Evolutionary conservation across 176 grass and related monocot species (phyloP), one percentile per base, ranked within the genome.

Genomic region (Pontederia paniculata): DNA sequence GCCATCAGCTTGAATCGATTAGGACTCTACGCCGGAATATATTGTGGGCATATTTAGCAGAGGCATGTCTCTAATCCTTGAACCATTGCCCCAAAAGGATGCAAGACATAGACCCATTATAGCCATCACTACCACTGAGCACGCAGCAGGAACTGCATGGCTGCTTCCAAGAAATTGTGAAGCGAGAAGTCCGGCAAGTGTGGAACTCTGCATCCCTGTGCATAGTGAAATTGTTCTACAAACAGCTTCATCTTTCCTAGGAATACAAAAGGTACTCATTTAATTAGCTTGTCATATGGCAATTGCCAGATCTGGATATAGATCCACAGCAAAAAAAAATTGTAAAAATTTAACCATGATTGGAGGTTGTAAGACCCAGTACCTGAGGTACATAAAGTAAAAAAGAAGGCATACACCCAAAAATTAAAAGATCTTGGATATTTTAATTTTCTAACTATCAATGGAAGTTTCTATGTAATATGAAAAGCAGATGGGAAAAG

Each of bases 141-240:
- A 88, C 52, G 89, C 89, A 15, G 89, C 84, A 8, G 89, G 89
- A 68, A 95, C 89, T 52, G 89, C 89, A 45, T 95, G 89, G 44
- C 72, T 95, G 42, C 63, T 81, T 69, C 89, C 89, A 22, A 95
- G 73, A 69, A 89, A 95, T 28, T 95, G 89, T 37, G 89, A 83
- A 45, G 89, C 89, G 3, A 95, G 84, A 57, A 95, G 84, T 11
- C 89, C 89, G 5, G 89, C 84, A 45, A 95, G 78, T n/a, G 89
- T 95, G 42, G 89, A 89, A 58, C 89, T 95, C 66, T 95, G 89
- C 89, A 95, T 95, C 43, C 89, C 89, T 3, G 89, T 89, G 65
- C 89, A 95, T 3, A 95, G 13, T 3, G 89, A 95, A 75, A 95
- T 95, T 17, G 89, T 95, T 55, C 84, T 81, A 62, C 57, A 74